These are phyloP conservation scores for Alternaria gaisen DNA, from an alignment of 2,329 filamentous ascomycete genomes.

Conservation along the genomic window DNA sequence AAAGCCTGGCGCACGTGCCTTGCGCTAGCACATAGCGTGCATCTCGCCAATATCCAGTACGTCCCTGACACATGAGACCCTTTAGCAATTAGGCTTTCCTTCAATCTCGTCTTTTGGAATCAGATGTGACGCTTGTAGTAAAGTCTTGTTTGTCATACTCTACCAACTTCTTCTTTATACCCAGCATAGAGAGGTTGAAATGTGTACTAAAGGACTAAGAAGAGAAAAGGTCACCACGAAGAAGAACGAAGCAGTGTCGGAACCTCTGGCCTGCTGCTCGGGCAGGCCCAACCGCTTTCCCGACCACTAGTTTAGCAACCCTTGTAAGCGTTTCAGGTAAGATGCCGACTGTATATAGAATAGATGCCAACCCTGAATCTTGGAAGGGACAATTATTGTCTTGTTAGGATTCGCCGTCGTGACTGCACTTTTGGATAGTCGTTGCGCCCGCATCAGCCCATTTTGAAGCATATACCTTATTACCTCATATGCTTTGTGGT, in stretches of 20 bases:
- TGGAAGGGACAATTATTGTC: background rate
- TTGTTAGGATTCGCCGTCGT: background rate
- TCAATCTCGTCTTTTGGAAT: background rate
- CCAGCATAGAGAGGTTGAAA: background rate
- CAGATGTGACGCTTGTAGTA: background rate
- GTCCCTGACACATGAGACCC: background rate
- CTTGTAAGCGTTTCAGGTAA: conserved; percentile 1
- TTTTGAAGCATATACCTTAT: background rate
- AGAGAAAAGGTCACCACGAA: background rate
- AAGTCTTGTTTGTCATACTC: background rate
- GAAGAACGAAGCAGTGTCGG: background rate
- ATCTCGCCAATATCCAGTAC: background rate
- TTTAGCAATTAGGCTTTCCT: background rate
- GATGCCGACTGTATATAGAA: background rate
- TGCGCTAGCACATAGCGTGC: conserved; percentile 12
- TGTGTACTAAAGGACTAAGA: background rate
- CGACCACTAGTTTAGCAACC: background rate
- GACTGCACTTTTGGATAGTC: background rate
- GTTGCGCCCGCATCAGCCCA: background rate
- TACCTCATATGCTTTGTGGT: background rate
- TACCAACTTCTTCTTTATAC: background rate
- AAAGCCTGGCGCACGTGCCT: conserved; percentile 6
- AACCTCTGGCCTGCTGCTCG: background rate
- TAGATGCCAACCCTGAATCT: conserved; percentile 2
- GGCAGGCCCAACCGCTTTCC: background rate